Conservation (phyloP, 768 basidiomycete genomes). For the Lentinula sp. region DNA sequence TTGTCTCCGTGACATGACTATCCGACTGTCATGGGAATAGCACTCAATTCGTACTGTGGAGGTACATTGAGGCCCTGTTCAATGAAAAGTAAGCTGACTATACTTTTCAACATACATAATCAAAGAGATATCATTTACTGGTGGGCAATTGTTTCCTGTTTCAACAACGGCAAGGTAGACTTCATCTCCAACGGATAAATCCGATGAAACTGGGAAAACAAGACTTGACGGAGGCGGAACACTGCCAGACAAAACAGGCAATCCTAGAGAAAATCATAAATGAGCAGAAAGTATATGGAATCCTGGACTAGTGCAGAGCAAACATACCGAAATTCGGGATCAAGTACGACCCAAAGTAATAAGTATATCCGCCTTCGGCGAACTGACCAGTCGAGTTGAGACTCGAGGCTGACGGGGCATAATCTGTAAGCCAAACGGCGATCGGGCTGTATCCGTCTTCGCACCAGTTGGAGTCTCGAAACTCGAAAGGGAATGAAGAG, state of each 20-base stretch:
- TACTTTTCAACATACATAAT: neutral
- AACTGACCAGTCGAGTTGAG: slow-evolving; percentile 14
- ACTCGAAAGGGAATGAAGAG: slow-evolving; percentile 11
- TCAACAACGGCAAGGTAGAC: slow-evolving; percentile 16
- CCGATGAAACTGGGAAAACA: slow-evolving; percentile 9
- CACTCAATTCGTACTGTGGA: slow-evolving; percentile 12
- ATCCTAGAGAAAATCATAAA: slow-evolving; percentile 5
- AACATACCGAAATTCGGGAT: slow-evolving; percentile 11
- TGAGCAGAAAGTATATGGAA: neutral
- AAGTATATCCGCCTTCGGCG: slow-evolving; percentile 7
- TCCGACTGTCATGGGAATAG: neutral
- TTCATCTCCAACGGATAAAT: slow-evolving; percentile 1
- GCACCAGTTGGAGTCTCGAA: slow-evolving; percentile 16
- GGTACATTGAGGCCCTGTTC: slow-evolving; percentile 10
- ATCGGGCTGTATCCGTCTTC: slow-evolving; percentile 15
- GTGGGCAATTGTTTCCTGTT: slow-evolving; percentile 15
- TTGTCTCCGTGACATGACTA: neutral
- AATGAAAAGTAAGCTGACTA: neutral
- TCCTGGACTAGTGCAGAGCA: neutral
- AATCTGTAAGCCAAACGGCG: slow-evolving; percentile 14
- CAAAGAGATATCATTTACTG: slow-evolving; percentile 7
- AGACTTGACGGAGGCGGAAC: slow-evolving; percentile 11
- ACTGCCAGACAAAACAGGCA: slow-evolving; percentile 2
- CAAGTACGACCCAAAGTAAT: slow-evolving; percentile 6
- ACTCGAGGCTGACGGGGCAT: slow-evolving; percentile 12